Conservation (phyloP, 78 protist genomes). For the Dictyostelium brefeldianum region DNA sequence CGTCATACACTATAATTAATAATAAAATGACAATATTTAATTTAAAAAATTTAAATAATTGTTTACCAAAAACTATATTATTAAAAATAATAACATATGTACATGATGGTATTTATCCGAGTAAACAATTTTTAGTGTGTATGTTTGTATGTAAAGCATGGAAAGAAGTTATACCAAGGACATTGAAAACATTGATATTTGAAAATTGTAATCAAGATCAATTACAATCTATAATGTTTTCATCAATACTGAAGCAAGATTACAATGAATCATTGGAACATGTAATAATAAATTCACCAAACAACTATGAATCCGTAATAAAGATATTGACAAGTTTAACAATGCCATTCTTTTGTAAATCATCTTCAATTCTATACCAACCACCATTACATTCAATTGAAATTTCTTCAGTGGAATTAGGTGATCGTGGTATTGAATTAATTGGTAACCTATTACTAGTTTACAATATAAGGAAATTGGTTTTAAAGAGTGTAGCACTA, state of each 20-base stretch:
- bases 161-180: slow-evolving; percentile 18
- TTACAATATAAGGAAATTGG: slow-evolving; percentile 30
- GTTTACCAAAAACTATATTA: slow-evolving; percentile 25
- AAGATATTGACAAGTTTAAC: slow-evolving; percentile 31
- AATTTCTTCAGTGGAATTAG: background rate
- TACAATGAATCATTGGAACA: slow-evolving; percentile 40
- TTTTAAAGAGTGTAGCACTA: slow-evolving; percentile 19
- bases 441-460: slow-evolving; percentile 1
- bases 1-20: background rate
- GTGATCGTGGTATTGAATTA: slow-evolving; percentile 22
- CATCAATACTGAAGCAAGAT: background rate
- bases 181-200: slow-evolving; percentile 21
- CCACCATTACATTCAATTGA: slow-evolving; percentile 42
- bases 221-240: background rate
- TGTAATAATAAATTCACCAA: background rate
- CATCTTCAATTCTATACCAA: slow-evolving; percentile 9
- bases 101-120: slow-evolving; percentile 47
- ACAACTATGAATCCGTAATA: background rate
- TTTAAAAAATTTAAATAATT: slow-evolving; percentile 23
- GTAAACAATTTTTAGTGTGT: background rate
- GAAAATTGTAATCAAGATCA: background rate
- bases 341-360: slow-evolving; percentile 53
- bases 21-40: background rate
- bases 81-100: slow-evolving; percentile 22
- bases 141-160: slow-evolving; percentile 38